Evolutionary conservation across 148 eudicot genomes (phyloP).

Genomic region (Gaultheria prostrata): DNA sequence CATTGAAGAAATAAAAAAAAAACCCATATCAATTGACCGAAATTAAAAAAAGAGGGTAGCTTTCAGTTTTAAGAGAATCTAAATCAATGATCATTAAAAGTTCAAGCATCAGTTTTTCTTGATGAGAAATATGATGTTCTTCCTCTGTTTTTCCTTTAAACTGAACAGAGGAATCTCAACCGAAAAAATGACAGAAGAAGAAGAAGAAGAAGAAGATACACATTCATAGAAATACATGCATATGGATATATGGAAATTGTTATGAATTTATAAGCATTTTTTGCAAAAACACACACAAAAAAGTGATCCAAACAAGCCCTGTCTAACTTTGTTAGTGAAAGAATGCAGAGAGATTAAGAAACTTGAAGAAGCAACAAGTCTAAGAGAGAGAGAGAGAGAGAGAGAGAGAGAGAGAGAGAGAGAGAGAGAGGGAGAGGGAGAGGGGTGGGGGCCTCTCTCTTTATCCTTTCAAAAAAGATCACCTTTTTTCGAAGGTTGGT

Average conservation of each 20-base stretch:
- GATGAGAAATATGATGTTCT: background rate
- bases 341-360: background rate
- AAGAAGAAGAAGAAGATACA: conserved; percentile 1
- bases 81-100: background rate
- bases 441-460: conserved; percentile 33
- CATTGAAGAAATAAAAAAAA: background rate
- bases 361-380: background rate
- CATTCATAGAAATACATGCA: background rate
- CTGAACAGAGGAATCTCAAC: background rate
- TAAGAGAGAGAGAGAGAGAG: background rate
- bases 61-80: background rate
- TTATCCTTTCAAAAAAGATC: conserved; percentile 49
- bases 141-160: background rate
- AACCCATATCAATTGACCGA: background rate
- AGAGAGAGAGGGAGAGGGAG: conserved; percentile 21
- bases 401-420: background rate
- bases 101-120: background rate
- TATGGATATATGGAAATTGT: background rate
- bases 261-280: background rate
- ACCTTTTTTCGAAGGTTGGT: conserved; percentile 41
- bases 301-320: conserved; percentile 8
- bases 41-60: background rate
- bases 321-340: conserved; percentile 33
- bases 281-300: background rate
- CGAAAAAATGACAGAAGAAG: background rate